These are phyloP conservation scores for Biscogniauxia sp. DNA, from an alignment of 2,329 filamentous ascomycete species.

Conservation along the genomic window DNA sequence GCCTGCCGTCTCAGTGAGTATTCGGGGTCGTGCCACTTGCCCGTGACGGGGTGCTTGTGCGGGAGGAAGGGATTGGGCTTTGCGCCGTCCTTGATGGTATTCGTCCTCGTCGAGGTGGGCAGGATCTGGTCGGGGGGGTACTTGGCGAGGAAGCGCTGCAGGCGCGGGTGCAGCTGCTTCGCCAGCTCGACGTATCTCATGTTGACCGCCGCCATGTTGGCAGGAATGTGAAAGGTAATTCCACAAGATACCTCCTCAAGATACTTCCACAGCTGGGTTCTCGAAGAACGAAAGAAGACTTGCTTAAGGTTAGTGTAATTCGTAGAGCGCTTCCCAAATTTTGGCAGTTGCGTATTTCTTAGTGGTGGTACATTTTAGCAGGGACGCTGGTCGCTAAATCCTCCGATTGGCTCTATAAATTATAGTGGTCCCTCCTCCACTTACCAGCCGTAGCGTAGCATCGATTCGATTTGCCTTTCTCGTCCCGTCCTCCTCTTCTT, in stretches of 20 bases:
- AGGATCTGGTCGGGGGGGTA: conserved; percentile 73
- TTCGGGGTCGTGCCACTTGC: conserved; percentile 78
- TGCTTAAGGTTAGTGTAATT: conserved; percentile 2
- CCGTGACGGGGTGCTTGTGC: conserved; percentile 73
- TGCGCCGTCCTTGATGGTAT: conserved; percentile 32
- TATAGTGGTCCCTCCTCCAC: background rate
- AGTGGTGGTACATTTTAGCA: conserved; percentile 5
- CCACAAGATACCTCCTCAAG: no score
- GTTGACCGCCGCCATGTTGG: conserved; percentile 21
- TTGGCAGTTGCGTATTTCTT: conserved; percentile 9
- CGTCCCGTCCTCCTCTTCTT: no score
- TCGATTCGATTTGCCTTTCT: background rate
- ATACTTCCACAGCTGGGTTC: conserved; percentile 5
- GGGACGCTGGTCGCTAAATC: conserved; percentile 10
- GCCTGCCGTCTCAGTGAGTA: conserved; percentile 86
- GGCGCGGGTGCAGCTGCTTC: conserved; percentile 69
- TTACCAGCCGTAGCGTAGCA: background rate
- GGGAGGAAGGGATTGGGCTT: conserved; percentile 78
- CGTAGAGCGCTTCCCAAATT: conserved; percentile 11
- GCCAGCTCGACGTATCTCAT: conserved; percentile 55
- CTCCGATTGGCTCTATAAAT: conserved; percentile 16
- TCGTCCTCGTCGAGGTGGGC: conserved; percentile 36
- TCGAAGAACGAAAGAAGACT: no score
- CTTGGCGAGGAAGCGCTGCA: conserved; percentile 83
- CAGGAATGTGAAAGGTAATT: no score